A percentile compares a stretch with the other conserved stretches of the same genome.
Evolutionary conservation across 2,329 filamentous ascomycete genomes (phyloP).

Genomic region (Thelonectria rubi): DNA sequence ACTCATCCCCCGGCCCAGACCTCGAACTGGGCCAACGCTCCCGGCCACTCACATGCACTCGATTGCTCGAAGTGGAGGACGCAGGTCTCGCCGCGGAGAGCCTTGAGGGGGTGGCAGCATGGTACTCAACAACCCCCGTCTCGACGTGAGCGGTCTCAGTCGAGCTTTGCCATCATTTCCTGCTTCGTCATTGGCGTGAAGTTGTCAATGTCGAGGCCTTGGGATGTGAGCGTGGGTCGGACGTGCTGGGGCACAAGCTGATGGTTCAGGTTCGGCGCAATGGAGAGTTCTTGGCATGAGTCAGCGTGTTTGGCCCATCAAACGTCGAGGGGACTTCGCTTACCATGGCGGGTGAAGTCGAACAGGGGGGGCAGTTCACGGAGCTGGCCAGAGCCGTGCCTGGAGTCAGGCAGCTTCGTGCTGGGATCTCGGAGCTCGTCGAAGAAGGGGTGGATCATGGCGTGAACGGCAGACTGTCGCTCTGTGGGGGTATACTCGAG

Average conservation of each 20-base stretch:
- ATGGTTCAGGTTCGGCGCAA: conserved; percentile 85
- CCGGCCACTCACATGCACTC: conserved; percentile 43
- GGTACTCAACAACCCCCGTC: conserved; percentile 46
- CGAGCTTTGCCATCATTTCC: conserved; percentile 97
- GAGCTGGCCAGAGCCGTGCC: conserved; percentile 81
- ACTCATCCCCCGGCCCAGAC: conserved; percentile 41
- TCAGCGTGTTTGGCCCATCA: conserved; percentile 25
- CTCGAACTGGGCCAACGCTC: conserved; percentile 43
- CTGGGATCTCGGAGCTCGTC: conserved; percentile 93
- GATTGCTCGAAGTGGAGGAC: conserved; percentile 44
- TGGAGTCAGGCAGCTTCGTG: conserved; percentile 92
- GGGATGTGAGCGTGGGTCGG: conserved; percentile 74
- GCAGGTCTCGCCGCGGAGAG: conserved; percentile 43
- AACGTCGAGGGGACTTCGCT: conserved; percentile 45
- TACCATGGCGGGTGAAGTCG: conserved; percentile 94
- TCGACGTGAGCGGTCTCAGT: conserved; percentile 67
- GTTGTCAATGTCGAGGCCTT: conserved; percentile 91
- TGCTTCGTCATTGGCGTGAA: conserved; percentile 91
- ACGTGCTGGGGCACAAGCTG: conserved; percentile 88
- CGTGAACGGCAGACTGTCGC: conserved; percentile 90
- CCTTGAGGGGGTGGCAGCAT: conserved; percentile 44
- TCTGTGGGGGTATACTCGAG: conserved; percentile 98
- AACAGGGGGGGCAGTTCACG: conserved; percentile 89
- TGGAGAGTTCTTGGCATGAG: conserved; percentile 82
- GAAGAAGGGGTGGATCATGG: conserved; percentile 99